Evolutionary conservation across 208 protist species (phyloP).

Genomic region (Phytomonas sp.): DNA sequence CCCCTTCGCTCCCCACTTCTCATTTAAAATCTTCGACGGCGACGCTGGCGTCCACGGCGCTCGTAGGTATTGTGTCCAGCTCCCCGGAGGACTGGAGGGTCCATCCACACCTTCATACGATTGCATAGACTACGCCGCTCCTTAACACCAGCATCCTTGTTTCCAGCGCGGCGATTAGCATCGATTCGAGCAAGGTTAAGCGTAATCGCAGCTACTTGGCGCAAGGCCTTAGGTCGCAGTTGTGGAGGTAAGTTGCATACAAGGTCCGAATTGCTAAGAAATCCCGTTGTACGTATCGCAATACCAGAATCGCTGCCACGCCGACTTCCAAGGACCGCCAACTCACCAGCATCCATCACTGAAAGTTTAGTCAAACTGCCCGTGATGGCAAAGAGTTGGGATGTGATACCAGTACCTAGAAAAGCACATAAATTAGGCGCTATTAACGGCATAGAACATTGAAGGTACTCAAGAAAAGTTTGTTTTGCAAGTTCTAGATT

Average conservation of each 20-base stretch:
- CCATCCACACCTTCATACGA: conserved; percentile 72
- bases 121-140: conserved; percentile 44
- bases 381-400: conserved; percentile 85
- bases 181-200: conserved; percentile 78
- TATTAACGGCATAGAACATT: conserved; percentile 86
- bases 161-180: conserved; percentile 57
- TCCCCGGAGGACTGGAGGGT: conserved; percentile 73
- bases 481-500: conserved; percentile 88
- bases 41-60: conserved; percentile 60
- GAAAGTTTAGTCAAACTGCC: conserved; percentile 67
- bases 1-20: background rate
- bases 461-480: conserved; percentile 89
- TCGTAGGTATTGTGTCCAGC: conserved; percentile 85
- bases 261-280: conserved; percentile 82
- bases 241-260: conserved; percentile 73
- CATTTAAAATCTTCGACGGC: conserved; percentile 12
- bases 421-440: conserved; percentile 89
- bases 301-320: conserved; percentile 58
- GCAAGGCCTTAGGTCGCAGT: conserved; percentile 78
- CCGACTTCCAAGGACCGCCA: conserved; percentile 64
- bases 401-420: conserved; percentile 86
- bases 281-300: conserved; percentile 69
- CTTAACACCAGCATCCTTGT: conserved; percentile 60
- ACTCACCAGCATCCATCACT: conserved; percentile 55
- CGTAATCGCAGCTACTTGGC: conserved; percentile 47